Base-by-base conservation (phyloP, 2,329 filamentous ascomycete genomes). In the Aaosphaeria pasadenensis region DNA sequence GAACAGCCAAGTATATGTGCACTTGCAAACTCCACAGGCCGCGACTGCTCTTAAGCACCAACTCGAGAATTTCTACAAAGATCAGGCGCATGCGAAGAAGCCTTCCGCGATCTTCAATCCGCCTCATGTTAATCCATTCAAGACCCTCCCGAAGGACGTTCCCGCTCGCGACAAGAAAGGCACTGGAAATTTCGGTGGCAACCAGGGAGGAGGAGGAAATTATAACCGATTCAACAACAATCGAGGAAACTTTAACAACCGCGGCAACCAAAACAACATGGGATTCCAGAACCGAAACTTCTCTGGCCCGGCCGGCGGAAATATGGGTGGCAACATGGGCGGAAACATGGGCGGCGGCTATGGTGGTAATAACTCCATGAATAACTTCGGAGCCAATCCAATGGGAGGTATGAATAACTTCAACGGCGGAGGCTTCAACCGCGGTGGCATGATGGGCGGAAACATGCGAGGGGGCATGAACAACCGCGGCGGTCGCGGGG, bases 131-230 rank as follows among this genome's bases (percentile, higher is more conserved):
- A 97, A 97, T 67, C 91, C 91, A 0, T 97, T 95, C 81, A 86
- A 88, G 56, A 96, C 91, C 0, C 75, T 95, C 4, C 91, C 91
- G 13, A 96, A 96, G 74, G 91, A 96, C 66, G 86, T 87, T 0
- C 90, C 89, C 0, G 80, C 81, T 58, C 83, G 88, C 30, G 85
- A 79, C 35, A 86, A 89, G 64, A 82, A 85, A 39, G 69, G 74
- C 13, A 71, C 74, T 47, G 64, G 66, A 39, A 68, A 54, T 43
- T 69, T 58, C 46, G 76, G 78, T 45, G 80, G 78, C 35, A 77
- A 78, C 57, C 81, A 77, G 56, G 24, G 28, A 11, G 41, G 41
- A 43, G 66, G 67, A 35, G 66, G 63, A 39, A 70, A 66, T 51
- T 65, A 64, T 42, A 60, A 60, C 43, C 53, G 62, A 11, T 30